Conservation (phyloP, 306 rosid species). For the Casuarina cunninghamiana region DNA sequence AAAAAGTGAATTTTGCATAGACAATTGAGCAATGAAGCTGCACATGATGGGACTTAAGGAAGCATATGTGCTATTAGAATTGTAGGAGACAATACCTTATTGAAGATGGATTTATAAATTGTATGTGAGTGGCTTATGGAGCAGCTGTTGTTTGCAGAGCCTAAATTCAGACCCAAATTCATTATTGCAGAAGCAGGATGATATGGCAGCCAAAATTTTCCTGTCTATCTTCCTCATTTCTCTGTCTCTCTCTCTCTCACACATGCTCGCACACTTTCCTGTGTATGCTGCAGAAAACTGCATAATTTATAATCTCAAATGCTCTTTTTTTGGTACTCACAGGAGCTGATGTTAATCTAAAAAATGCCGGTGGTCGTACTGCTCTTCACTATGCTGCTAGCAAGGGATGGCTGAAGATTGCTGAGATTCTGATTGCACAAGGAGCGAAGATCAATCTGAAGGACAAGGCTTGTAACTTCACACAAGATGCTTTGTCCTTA, state of each 20-base stretch:
- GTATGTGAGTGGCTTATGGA: neutral
- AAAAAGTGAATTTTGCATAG: neutral
- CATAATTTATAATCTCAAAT: constrained; percentile 12
- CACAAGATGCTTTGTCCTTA: constrained; percentile 6
- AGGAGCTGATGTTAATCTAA: constrained; percentile 84
- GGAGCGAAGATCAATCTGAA: constrained; percentile 71
- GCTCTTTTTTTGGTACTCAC: constrained; percentile 24
- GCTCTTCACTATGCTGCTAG: constrained; percentile 96
- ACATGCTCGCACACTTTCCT: neutral
- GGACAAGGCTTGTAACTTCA: constrained; percentile 67
- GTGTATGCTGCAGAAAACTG: constrained; percentile 10
- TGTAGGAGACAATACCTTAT: neutral
- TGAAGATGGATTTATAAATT: neutral
- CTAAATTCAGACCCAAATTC: neutral
- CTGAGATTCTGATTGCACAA: constrained; percentile 66
- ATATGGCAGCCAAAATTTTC: neutral
- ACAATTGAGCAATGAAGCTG: neutral
- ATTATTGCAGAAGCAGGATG: neutral
- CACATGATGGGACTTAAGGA: neutral
- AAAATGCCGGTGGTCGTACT: constrained; percentile 74
- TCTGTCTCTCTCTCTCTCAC: neutral
- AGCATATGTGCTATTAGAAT: neutral
- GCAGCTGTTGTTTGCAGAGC: neutral
- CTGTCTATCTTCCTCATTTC: neutral
- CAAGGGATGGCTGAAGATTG: constrained; percentile 82